phyloP scores from a whole-genome alignment of 2,329 filamentous ascomycete species.

The Cladosporium halotolerans region DNA sequence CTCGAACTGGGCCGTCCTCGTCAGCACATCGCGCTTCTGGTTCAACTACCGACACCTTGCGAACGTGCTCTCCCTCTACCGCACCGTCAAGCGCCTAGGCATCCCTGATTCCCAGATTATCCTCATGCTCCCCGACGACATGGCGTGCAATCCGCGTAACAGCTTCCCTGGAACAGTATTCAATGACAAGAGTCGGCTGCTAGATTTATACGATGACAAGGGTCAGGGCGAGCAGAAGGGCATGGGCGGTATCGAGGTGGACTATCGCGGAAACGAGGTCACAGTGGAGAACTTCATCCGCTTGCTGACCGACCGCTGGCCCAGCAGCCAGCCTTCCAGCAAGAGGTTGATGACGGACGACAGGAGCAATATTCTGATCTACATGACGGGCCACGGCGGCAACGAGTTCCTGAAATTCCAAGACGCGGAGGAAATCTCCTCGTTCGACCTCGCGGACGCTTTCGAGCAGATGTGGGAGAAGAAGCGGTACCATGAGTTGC shows the following conservation, averaged over 20 bases:
- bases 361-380: slow-evolving; percentile 92
- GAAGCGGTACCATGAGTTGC: slow-evolving; percentile 94
- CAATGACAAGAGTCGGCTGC: slow-evolving; percentile 91
- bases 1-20: slow-evolving; percentile 98
- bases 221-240: slow-evolving; percentile 17
- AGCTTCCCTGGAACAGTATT: slow-evolving; percentile 97
- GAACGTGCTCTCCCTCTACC: slow-evolving; percentile 95
- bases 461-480: slow-evolving; percentile 99
- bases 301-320: slow-evolving; percentile 86
- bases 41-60: slow-evolving; percentile 99
- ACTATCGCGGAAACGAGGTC: slow-evolving; percentile 96
- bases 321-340: slow-evolving; percentile 88
- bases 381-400: slow-evolving; percentile 98
- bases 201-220: slow-evolving; percentile 86
- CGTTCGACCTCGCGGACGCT: slow-evolving; percentile 90
- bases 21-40: slow-evolving; percentile 97
- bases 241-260: slow-evolving; percentile 70
- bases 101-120: slow-evolving; percentile 99
- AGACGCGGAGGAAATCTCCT: slow-evolving; percentile 94
- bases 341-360: slow-evolving; percentile 93
- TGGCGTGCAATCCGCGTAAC: slow-evolving; percentile 98
- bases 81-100: slow-evolving; percentile 93
- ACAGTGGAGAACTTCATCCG: slow-evolving; percentile 99
- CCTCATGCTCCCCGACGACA: slow-evolving; percentile 98
- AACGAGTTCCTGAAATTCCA: slow-evolving; percentile 99